These are phyloP conservation scores for Pythium apleroticum DNA, from an alignment of 352 stramenopile species.

Conservation along the genomic window DNA sequence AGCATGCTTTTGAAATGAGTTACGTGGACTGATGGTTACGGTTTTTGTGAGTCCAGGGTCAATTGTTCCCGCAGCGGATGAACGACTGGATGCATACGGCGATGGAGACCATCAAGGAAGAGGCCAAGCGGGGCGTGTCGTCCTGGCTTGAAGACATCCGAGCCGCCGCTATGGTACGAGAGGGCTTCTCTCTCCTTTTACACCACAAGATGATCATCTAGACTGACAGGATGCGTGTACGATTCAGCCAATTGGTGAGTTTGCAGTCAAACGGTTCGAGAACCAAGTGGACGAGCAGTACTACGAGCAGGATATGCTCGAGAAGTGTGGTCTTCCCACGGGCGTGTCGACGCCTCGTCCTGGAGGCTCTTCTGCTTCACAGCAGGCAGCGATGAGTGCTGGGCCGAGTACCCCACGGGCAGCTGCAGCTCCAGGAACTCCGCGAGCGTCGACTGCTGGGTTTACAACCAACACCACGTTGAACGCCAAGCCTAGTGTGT, in stretches of 20 bases:
- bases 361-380: neutral
- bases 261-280: conserved; percentile 67
- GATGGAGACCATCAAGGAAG: conserved; percentile 71
- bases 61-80: conserved; percentile 73
- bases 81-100: conserved; percentile 79
- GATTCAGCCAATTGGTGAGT: conserved; percentile 54
- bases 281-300: conserved; percentile 77
- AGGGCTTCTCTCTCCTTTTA: neutral
- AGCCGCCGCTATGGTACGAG: conserved; percentile 46
- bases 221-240: neutral
- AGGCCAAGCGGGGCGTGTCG: conserved; percentile 62
- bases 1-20: neutral
- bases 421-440: neutral
- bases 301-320: conserved; percentile 73
- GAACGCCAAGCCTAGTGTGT: conserved; percentile 2
- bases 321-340: conserved; percentile 54
- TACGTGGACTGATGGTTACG: neutral
- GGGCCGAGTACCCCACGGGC: conserved; percentile 11
- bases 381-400: neutral
- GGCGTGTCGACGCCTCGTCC: conserved; percentile 15
- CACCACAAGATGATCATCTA: too few species aligned
- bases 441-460: neutral
- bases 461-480: neutral
- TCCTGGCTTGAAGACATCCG: conserved; percentile 75
- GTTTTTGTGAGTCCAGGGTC: conserved; percentile 37